Evolutionary conservation across 306 rosid species (phyloP).

Genomic region (Spatholobus suberectus): DNA sequence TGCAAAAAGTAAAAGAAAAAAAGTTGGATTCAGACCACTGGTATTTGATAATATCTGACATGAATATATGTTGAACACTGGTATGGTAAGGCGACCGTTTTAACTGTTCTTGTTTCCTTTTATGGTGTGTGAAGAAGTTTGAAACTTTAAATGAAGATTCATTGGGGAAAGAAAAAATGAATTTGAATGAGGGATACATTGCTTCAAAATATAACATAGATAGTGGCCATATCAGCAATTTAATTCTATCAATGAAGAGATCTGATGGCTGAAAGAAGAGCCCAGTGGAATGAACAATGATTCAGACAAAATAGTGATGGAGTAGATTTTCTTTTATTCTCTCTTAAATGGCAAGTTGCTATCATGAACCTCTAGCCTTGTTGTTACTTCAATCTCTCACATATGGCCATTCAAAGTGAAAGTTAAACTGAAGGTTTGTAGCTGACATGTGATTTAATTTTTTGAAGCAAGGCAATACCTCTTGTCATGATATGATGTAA

Average conservation of each 20-base stretch:
- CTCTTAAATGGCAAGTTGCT: not conserved
- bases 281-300: not conserved
- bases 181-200: not conserved
- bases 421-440: no score
- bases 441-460: not conserved
- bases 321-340: not conserved
- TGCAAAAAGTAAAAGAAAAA: not conserved
- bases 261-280: not conserved
- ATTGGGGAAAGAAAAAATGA: not conserved
- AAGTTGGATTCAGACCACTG: not conserved
- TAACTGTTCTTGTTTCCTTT: not conserved
- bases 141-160: not conserved
- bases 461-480: slow-evolving; percentile 12
- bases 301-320: not conserved
- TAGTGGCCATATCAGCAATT: no score
- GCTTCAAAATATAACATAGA: not conserved
- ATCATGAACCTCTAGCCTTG: slow-evolving; percentile 10
- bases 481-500: not conserved
- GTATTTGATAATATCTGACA: not conserved
- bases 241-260: not conserved
- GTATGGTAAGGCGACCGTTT: not conserved
- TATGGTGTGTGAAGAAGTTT: not conserved
- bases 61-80: not conserved
- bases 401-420: not conserved
- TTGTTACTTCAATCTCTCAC: not conserved